Percentiles rank a stretch among this genome's conserved stretches.
Evolutionary conservation across 257 asterid species (phyloP).

Genomic region (Euphrasia confusa): DNA sequence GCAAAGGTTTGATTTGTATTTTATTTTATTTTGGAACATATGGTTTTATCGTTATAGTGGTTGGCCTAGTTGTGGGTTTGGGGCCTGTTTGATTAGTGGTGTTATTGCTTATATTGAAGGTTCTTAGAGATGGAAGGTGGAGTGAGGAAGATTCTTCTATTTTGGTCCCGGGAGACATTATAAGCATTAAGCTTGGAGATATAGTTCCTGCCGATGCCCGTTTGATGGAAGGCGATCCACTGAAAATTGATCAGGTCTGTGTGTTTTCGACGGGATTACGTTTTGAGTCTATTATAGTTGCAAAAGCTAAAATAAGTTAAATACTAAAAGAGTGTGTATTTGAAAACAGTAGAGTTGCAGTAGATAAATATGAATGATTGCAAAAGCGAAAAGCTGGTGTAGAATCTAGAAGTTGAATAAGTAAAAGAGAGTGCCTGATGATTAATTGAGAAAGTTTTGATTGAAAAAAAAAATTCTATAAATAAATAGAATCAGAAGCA

Average conservation of each 20-base stretch:
- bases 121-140: slow-evolving; percentile 96
- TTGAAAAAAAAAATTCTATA: neutral
- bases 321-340: neutral
- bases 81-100: slow-evolving; percentile 23
- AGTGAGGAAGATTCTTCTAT: slow-evolving; percentile 75
- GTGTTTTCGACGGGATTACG: slow-evolving; percentile 6
- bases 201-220: slow-evolving; percentile 95
- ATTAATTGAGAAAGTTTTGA: neutral
- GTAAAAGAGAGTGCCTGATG: neutral
- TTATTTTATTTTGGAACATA: neutral
- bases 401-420: neutral
- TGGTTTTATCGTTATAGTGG: neutral
- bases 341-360: neutral
- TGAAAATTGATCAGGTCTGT: slow-evolving; percentile 88
- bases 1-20: slow-evolving; percentile 50
- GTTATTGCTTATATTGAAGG: slow-evolving; percentile 35
- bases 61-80: neutral
- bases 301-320: neutral
- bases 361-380: neutral
- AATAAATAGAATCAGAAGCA: neutral
- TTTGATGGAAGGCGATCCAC: slow-evolving; percentile 86
- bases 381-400: neutral
- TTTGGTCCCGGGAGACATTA: slow-evolving; percentile 85
- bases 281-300: neutral
- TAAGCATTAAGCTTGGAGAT: slow-evolving; percentile 91